Percentiles rank a stretch among this genome's conserved stretches.
phyloP scores from a whole-genome alignment of 164 flowering plant genomes.

The Piper longum region DNA sequence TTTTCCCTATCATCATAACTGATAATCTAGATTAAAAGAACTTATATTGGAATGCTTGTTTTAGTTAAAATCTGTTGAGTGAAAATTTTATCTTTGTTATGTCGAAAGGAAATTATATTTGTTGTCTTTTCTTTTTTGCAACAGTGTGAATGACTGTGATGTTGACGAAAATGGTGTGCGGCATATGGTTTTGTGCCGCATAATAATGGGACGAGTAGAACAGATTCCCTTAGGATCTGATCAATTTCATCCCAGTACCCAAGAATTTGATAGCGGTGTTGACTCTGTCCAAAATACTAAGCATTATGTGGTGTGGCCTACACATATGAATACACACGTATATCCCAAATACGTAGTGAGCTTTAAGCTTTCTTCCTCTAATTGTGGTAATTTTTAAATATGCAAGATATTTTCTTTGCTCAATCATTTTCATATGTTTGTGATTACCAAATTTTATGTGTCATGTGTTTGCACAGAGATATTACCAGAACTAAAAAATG shows the following conservation, averaged over 20 bases:
- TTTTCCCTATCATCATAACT: too few species aligned
- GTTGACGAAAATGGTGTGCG: slow-evolving; percentile 30
- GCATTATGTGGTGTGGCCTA: slow-evolving; percentile 38
- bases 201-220: slow-evolving; percentile 43
- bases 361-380: slow-evolving; percentile 26
- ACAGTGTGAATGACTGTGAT: slow-evolving; percentile 19
- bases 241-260: slow-evolving; percentile 32
- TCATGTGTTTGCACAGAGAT: background rate
- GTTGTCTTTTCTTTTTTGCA: background rate
- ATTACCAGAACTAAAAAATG: background rate
- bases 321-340: slow-evolving; percentile 40
- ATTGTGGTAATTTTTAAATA: slow-evolving; percentile 13
- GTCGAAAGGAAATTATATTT: too few species aligned
- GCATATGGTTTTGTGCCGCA: slow-evolving; percentile 40
- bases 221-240: slow-evolving; percentile 28
- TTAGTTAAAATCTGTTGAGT: too few species aligned
- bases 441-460: background rate
- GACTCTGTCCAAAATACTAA: slow-evolving; percentile 27
- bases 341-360: slow-evolving; percentile 37
- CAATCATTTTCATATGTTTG: background rate
- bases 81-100: too few species aligned
- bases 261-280: slow-evolving; percentile 41
- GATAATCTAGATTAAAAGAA: too few species aligned
- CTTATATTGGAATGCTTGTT: too few species aligned
- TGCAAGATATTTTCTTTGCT: background rate